Evolutionary conservation across 371 early-diverging fungal species (phyloP), one percentile per base, ranked within the genome.

Genomic region (Basidiobolus meristosporus): DNA sequence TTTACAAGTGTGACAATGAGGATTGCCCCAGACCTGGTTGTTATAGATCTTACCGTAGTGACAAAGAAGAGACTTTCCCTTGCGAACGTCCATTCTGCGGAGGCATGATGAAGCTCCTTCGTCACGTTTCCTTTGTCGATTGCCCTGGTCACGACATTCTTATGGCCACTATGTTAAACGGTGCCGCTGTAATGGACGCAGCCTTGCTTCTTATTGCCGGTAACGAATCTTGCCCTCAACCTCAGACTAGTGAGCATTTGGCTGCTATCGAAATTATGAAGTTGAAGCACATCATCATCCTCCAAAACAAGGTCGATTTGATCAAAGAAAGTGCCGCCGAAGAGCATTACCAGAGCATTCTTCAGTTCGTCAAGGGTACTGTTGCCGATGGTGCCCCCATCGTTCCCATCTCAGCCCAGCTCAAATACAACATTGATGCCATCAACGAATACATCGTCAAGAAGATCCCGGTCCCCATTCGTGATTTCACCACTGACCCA

Each of bases 71-170:
- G 22, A 65, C 78, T 47, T 87, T 90, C 41, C 66, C 81, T 21
- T 99, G 99, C 59, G 89, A 87, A 55, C 78, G 88, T 40, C 51
- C 73, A 16, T 85, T 82, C 10, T 99, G 98, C 57, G 68, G 62
- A 35, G 96, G 95, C 15, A 79, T 52, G 42, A 80, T 88, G 86
- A 62, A 77, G 43, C 63, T 97, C 48, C 53, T 88, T 35, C 62
- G 96, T 56, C 99, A 99, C 56, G 95, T 99, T 23, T 92, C 93
- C 16, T 99, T 99, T 70, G 99, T 99, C 40, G 99, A 99, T 68
- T 98, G 99, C 60, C 99, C 99, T 33, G 99, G 99, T 44, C 99
- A 99, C 95, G 99, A 99, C 70, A 90, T 99, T 79, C 83, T 99
- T 51, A 99, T 99, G 99, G 93, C 98, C 22, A 99, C 99, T 42